phyloP scores from a whole-genome alignment of 192 early-diverging fungal genomes.

The Mycoemilia scoparia region DNA sequence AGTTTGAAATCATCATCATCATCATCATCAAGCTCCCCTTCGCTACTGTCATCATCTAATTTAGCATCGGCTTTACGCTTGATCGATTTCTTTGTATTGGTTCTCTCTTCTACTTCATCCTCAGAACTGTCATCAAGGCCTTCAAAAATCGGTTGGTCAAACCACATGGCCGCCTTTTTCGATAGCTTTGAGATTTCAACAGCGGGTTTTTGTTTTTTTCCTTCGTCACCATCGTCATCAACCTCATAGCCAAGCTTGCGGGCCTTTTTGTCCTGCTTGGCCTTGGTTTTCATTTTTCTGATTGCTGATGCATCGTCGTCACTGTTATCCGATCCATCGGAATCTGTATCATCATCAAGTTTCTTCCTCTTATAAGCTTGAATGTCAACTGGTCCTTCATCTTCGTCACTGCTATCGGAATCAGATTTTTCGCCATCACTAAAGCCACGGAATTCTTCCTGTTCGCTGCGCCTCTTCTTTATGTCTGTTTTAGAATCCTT shows the following conservation, averaged over 20 bases:
- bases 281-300: constrained; percentile 17
- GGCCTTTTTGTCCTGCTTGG: constrained; percentile 9
- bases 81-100: not conserved
- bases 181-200: constrained; percentile 35
- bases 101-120: constrained; percentile 29
- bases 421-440: constrained; percentile 15
- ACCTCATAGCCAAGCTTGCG: constrained; percentile 1
- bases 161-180: constrained; percentile 78
- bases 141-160: constrained; percentile 88
- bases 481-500: constrained; percentile 58
- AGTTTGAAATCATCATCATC: constrained; percentile 32
- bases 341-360: constrained; percentile 16
- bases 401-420: constrained; percentile 2
- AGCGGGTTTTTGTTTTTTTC: constrained; percentile 9
- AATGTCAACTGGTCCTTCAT: constrained; percentile 5
- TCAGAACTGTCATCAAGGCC: constrained; percentile 37
- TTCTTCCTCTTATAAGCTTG: constrained; percentile 4
- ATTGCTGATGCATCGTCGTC: constrained; percentile 21
- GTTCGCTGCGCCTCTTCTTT: constrained; percentile 42
- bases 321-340: constrained; percentile 10
- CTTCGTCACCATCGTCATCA: constrained; percentile 13
- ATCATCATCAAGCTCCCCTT: too few species aligned
- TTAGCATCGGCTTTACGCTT: constrained; percentile 23
- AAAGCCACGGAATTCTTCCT: constrained; percentile 51
- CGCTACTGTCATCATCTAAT: constrained; percentile 24